Base-by-base conservation (phyloP, 1,139 yeast genomes). In the Pichia norvegensis region DNA sequence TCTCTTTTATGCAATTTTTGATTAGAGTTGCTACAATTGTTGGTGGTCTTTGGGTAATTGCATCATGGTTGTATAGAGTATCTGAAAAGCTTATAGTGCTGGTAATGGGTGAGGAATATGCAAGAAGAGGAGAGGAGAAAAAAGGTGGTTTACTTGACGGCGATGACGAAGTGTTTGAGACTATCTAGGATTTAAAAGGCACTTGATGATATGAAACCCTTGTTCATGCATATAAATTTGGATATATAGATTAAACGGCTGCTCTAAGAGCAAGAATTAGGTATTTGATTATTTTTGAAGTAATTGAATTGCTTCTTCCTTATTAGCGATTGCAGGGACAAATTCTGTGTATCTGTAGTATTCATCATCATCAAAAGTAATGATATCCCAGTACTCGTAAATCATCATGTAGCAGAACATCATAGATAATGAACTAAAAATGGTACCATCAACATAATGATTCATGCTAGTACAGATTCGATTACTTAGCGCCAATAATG, bases 331-430 rank as follows among this genome's bases (percentile, higher is more conserved):
- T 10, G 62, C 63, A 9, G 58, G 59, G 27, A 60, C 60, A n/a
- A 55, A 47, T 40, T 56, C 59, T 8, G 63, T 58, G 40, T 48
- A 52, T 41, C 63, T 48, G 31, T 92, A 79, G 64, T 92, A 92
- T 66, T 92, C 98, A 59, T 90, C 78, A 63, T 92, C 97, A 60
- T 92, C 97, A 49, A 81, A 79, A n/a, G 97, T 92, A 46, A 92
- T 83, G 78, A 87, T 85, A 59, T 90, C 97, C 97, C 97, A 92
- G 57, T 81, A 86, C 66, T 92, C 90, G 70, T 88, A 90, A 47
- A 90, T 72, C 97, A 92, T 90, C 95, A 92, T 88, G 46, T 84
- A 69, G 8, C 95, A 75, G 58, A 87, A 85, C 43, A 87, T 63
- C 61, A 85, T 86, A 60, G 95, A 79, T 40, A 86, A 59, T 31